Percentiles rank a stretch among this genome's conserved stretches.
phyloP scores from a whole-genome alignment of 192 early-diverging fungal genomes.

The Coemansia sp. region DNA sequence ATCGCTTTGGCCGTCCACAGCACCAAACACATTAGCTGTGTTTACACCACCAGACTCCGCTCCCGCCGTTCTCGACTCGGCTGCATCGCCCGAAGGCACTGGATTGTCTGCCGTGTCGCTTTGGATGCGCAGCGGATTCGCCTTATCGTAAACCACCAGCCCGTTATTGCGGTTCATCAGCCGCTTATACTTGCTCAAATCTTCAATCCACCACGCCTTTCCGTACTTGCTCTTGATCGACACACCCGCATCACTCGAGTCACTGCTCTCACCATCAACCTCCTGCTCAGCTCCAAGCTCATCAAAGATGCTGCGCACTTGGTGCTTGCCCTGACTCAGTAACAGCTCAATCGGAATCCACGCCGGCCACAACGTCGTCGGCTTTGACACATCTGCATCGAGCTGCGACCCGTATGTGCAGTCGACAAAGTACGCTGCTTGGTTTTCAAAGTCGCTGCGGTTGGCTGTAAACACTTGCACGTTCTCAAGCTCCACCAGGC shows the following conservation, averaged over 20 bases:
- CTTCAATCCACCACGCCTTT: constrained; percentile 51
- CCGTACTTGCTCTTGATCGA: constrained; percentile 6
- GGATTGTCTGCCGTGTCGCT: constrained; percentile 30
- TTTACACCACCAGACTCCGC: neutral
- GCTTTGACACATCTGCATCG: constrained; percentile 24
- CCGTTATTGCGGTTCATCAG: constrained; percentile 54
- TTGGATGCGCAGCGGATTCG: constrained; percentile 55
- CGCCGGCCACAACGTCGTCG: constrained; percentile 50
- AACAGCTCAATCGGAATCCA: constrained; percentile 60
- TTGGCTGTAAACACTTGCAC: constrained; percentile 55
- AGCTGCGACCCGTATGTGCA: constrained; percentile 48
- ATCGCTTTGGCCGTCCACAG: neutral
- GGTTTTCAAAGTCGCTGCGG: constrained; percentile 44
- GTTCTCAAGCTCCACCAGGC: constrained; percentile 51
- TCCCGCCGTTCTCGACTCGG: neutral
- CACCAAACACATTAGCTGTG: neutral
- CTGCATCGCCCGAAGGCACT: neutral
- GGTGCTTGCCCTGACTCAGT: constrained; percentile 39
- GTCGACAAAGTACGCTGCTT: constrained; percentile 52
- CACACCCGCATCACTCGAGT: constrained; percentile 1
- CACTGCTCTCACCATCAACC: neutral
- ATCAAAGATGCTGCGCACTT: constrained; percentile 46
- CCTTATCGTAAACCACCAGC: constrained; percentile 53
- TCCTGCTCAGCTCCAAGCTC: constrained; percentile 16
- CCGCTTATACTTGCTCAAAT: constrained; percentile 52